phyloP scores from a whole-genome alignment of 257 asterid species.

The Nicotiana noctiflora region DNA sequence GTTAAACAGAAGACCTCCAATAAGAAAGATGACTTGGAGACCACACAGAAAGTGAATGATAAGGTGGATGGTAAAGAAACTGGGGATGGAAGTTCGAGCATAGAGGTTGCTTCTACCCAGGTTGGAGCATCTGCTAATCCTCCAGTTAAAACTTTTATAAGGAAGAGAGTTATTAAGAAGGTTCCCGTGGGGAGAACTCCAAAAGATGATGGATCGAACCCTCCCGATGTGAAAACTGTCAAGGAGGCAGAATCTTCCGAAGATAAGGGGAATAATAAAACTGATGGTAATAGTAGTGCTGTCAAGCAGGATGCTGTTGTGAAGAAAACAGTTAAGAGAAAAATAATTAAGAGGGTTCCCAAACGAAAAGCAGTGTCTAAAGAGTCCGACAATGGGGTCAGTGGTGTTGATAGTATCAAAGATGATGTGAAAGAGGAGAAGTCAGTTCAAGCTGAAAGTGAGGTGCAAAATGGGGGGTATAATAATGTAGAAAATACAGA shows the following conservation, averaged over 20 bases:
- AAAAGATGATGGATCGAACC: slow-evolving; percentile 24
- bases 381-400: slow-evolving; percentile 28
- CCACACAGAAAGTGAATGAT: not conserved
- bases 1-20: slow-evolving; percentile 26
- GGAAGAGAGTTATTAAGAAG: slow-evolving; percentile 54
- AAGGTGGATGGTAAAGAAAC: slow-evolving; percentile 36
- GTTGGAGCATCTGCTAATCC: slow-evolving; percentile 40
- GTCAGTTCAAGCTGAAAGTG: slow-evolving; percentile 23
- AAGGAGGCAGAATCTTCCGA: slow-evolving; percentile 34
- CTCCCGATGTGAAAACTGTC: slow-evolving; percentile 29
- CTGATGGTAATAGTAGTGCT: slow-evolving; percentile 26
- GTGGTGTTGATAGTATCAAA: slow-evolving; percentile 17
- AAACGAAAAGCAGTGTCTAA: slow-evolving; percentile 48
- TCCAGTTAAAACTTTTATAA: slow-evolving; percentile 48
- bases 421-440: slow-evolving; percentile 30
- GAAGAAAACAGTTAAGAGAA: slow-evolving; percentile 59
- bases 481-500: slow-evolving; percentile 27
- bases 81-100: slow-evolving; percentile 26
- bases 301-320: slow-evolving; percentile 37
- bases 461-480: slow-evolving; percentile 22
- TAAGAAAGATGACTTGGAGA: slow-evolving; percentile 18
- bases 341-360: slow-evolving; percentile 63
- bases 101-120: slow-evolving; percentile 42
- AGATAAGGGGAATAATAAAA: slow-evolving; percentile 28
- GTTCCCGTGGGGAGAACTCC: slow-evolving; percentile 28